Conservation (phyloP, 2,329 filamentous ascomycete genomes). For the Tolypocladium cylindrosporum region DNA sequence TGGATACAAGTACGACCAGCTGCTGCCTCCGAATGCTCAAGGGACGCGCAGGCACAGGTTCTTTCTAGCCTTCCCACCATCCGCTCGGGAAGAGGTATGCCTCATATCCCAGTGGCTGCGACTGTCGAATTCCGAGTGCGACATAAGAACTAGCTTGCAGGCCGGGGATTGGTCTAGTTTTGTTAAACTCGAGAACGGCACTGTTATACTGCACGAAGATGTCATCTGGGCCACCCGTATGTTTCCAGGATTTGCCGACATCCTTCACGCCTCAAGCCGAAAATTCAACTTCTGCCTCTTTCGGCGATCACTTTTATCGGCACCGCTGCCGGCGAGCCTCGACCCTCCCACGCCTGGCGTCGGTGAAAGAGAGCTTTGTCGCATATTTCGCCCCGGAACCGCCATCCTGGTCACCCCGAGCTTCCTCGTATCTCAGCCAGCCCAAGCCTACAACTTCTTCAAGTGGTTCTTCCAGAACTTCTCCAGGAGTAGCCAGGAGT, state of each 20-base stretch:
- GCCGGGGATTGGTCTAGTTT: slow-evolving; percentile 40
- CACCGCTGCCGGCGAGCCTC: slow-evolving; percentile 7
- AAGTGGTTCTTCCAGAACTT: slow-evolving; percentile 23
- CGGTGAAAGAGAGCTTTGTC: slow-evolving; percentile 15
- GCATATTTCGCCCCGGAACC: slow-evolving; percentile 20
- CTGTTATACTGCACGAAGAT: slow-evolving; percentile 36
- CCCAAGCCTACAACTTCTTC: slow-evolving; percentile 21
- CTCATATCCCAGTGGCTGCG: slow-evolving; percentile 36
- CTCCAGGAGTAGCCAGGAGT: slow-evolving; percentile 2
- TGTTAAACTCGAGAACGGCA: slow-evolving; percentile 13
- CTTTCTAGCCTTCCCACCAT: slow-evolving; percentile 39
- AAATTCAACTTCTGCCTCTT: slow-evolving; percentile 30
- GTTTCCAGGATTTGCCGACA: slow-evolving; percentile 25
- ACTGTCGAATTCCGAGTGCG: slow-evolving; percentile 25
- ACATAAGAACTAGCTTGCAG: slow-evolving; percentile 28
- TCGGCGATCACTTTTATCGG: slow-evolving; percentile 16
- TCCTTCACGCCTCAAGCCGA: slow-evolving; percentile 19
- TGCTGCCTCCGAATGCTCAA: slow-evolving; percentile 11
- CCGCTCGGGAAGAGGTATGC: slow-evolving; percentile 20
- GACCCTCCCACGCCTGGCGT: slow-evolving; percentile 1
- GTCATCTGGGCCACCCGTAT: slow-evolving; percentile 24
- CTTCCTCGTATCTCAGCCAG: slow-evolving; percentile 28
- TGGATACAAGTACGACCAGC: slow-evolving; percentile 19
- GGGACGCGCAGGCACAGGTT: slow-evolving; percentile 20
- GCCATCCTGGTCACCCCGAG: slow-evolving; percentile 31